Conservation (phyloP, 495 filamentous ascomycete genomes). For the Lentithecium fluviatile region DNA sequence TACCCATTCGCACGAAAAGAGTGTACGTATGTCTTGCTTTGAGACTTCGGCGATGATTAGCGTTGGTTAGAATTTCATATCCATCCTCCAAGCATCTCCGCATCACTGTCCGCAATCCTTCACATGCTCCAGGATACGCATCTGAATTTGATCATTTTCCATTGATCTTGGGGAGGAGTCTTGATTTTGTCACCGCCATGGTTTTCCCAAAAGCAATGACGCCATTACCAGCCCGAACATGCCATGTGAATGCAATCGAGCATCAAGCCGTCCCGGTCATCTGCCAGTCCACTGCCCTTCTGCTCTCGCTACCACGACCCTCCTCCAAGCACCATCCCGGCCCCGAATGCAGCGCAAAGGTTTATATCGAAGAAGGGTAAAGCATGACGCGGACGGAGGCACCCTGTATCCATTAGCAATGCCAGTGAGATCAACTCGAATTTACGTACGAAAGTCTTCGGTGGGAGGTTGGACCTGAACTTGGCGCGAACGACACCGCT, state of each 20-base stretch:
- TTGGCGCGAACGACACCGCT: slow-evolving; percentile 94
- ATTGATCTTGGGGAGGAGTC: slow-evolving; percentile 32
- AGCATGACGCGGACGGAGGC: slow-evolving; percentile 97
- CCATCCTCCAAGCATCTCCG: too few relatives aligned
- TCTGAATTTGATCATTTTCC: slow-evolving; percentile 23
- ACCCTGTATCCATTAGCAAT: slow-evolving; percentile 42
- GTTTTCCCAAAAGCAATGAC: slow-evolving; percentile 30
- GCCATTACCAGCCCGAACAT: slow-evolving; percentile 37
- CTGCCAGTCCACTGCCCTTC: background rate
- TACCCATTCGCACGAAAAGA: background rate
- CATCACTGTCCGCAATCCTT: background rate
- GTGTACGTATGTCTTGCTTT: background rate
- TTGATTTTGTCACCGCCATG: slow-evolving; percentile 31
- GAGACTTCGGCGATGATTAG: background rate
- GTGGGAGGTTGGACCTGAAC: slow-evolving; percentile 91
- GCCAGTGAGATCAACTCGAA: background rate
- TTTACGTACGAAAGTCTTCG: slow-evolving; percentile 72
- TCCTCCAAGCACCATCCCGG: slow-evolving; percentile 14
- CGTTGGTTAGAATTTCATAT: too few relatives aligned
- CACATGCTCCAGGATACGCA: background rate
- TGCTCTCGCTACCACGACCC: background rate
- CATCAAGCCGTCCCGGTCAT: slow-evolving; percentile 22
- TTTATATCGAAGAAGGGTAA: slow-evolving; percentile 79
- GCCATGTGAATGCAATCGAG: slow-evolving; percentile 35
- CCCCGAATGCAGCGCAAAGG: slow-evolving; percentile 13